Conservation (phyloP, 345 rosid genomes). For the Populus simonii region DNA sequence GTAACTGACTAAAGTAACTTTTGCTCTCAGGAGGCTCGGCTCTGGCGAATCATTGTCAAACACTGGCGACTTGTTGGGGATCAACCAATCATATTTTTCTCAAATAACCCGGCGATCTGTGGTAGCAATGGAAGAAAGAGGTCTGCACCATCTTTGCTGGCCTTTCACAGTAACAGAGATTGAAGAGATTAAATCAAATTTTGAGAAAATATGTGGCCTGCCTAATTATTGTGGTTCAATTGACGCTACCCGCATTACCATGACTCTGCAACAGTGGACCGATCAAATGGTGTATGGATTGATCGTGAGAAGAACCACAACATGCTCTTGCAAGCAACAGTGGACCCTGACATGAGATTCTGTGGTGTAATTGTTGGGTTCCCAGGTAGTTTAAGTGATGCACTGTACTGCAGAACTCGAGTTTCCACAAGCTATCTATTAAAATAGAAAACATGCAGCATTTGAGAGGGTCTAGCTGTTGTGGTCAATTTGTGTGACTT, state of each 20-base stretch:
- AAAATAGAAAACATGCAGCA: too few relatives aligned
- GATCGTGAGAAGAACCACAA: slow-evolving; percentile 68
- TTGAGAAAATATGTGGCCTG: slow-evolving; percentile 61
- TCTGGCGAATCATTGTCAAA: slow-evolving; percentile 69
- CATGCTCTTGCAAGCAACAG: slow-evolving; percentile 68
- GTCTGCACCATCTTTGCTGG: slow-evolving; percentile 59
- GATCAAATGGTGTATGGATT: slow-evolving; percentile 52
- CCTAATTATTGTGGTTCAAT: slow-evolving; percentile 67
- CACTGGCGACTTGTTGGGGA: slow-evolving; percentile 60
- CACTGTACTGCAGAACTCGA: slow-evolving; percentile 55
- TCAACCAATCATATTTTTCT: slow-evolving; percentile 72
- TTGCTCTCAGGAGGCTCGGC: slow-evolving; percentile 74
- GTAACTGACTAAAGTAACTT: slow-evolving; percentile 61
- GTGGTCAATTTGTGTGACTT: too few relatives aligned
- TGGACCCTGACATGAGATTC: slow-evolving; percentile 67
- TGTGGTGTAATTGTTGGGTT: slow-evolving; percentile 62
- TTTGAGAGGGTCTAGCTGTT: too few relatives aligned
- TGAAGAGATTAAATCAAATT: slow-evolving; percentile 51
- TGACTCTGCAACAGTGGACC: slow-evolving; percentile 65
- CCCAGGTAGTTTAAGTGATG: slow-evolving; percentile 69
- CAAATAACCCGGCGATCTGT: slow-evolving; percentile 80
- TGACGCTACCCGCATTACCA: slow-evolving; percentile 60
- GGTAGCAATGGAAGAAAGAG: slow-evolving; percentile 75
- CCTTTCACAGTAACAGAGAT: slow-evolving; percentile 48
- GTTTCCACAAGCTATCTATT: slow-evolving; percentile 52